Evolutionary conservation across 176 grass and related monocot species (phyloP), one percentile per base, ranked within the genome.

Genomic region (Avena eriantha): DNA sequence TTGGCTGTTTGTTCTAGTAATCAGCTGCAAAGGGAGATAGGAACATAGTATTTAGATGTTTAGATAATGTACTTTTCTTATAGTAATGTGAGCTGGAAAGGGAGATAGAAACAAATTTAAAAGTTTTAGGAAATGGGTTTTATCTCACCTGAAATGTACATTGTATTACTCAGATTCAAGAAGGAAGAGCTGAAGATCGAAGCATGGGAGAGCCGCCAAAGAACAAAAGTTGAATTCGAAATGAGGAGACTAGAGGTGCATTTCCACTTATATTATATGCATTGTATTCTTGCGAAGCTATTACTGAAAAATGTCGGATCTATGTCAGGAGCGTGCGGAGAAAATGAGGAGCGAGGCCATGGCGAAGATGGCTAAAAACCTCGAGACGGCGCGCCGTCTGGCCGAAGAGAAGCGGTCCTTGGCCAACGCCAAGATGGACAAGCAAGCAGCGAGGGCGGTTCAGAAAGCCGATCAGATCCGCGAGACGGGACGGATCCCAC

Each of bases 121-220:
- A 29, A 29, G 29, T 29, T 29, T 29, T 29, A 29, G 29, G 29
- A 29, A 29, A 29, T 29, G 36, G 39, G 39, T 41, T 3, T 81
- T 45, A 16, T 76, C 39, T 66, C 1, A 41, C 82, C 56, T 48
- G 36, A 74, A 80, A 83, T 63, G 36, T 16, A 46, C 26, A 69
- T 34, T 86, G 0, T 60, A 16, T 75, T 87, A 35, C 69, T 61
- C 82, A 98, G 97, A 90, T 96, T 90, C 56, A 98, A 91, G 85
- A 91, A 84, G 34, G 94, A 98, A 90, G 90, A 96, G 46, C 87
- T 98, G 77, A 98, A 90, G 87, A 96, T 98, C 78, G 93, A 98
- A 81, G 92, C 87, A 87, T 98, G 97, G 94, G 92, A 98, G 80
- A 91, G 82, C 75, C 76, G 46, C 23, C 82, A 34, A 87, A 93